Evolutionary conservation across 2,329 filamentous ascomycete species (phyloP).

Genomic region (Rutstroemia sp.): DNA sequence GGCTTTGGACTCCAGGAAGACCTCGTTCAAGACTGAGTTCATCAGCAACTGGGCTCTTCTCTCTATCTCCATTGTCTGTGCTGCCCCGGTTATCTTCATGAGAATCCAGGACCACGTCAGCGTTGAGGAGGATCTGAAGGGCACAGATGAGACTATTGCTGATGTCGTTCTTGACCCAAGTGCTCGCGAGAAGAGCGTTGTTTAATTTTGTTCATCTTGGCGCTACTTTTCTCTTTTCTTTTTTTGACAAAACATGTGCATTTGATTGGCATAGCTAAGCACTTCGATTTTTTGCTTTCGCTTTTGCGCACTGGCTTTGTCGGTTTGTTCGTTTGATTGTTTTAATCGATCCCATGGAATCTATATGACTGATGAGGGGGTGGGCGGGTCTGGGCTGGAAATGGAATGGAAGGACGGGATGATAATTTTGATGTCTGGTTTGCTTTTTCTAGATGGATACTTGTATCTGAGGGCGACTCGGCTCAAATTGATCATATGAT

Average conservation of each 20-base stretch:
- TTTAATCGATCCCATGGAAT: no score
- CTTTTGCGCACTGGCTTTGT: no score
- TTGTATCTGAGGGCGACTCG: neutral
- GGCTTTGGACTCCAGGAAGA: constrained; percentile 56
- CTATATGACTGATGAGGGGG: no score
- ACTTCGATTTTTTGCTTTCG: no score
- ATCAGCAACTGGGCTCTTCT: constrained; percentile 71
- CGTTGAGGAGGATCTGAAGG: constrained; percentile 74
- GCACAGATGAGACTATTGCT: constrained; percentile 72
- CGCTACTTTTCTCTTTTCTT: no score
- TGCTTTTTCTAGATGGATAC: no score
- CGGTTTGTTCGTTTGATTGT: no score
- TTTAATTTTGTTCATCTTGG: neutral
- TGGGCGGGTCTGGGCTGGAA: no score
- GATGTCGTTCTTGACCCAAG: constrained; percentile 47
- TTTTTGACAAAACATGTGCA: no score
- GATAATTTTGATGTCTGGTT: no score
- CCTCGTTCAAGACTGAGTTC: constrained; percentile 65
- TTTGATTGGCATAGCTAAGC: no score
- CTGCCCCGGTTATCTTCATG: constrained; percentile 69
- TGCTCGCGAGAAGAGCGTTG: constrained; percentile 9
- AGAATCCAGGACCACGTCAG: constrained; percentile 77
- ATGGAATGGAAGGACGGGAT: no score
- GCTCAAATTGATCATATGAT: neutral
- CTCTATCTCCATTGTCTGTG: constrained; percentile 64